Percentiles rank a stretch among this genome's conserved stretches.
Evolutionary conservation across 2,329 filamentous ascomycete genomes (phyloP).

Genomic region (Lomentospora prolificans): DNA sequence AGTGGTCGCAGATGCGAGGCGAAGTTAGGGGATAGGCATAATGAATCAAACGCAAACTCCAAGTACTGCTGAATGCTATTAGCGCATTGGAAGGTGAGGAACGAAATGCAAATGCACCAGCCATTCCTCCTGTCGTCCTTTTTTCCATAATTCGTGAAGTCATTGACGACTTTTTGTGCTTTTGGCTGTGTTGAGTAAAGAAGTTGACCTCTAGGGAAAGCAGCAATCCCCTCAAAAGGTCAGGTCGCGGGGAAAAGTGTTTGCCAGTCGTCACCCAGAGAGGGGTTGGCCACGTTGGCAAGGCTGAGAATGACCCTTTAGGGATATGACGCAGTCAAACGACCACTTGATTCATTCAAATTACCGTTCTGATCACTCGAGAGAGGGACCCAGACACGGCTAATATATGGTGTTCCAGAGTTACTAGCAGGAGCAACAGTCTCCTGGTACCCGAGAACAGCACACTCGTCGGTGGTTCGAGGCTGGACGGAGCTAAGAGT

Average conservation of each 20-base stretch:
- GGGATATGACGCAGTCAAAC: slow-evolving; percentile 11
- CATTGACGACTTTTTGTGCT: background rate
- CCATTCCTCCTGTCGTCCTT: background rate
- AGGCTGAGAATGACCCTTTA: too few species aligned
- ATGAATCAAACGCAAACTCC: background rate
- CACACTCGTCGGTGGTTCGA: slow-evolving; percentile 32
- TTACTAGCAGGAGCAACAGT: slow-evolving; percentile 26
- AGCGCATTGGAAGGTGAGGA: background rate
- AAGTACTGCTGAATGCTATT: background rate
- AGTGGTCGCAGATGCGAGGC: background rate
- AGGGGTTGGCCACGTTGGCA: too few species aligned
- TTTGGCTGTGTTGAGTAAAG: background rate
- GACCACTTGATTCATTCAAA: background rate
- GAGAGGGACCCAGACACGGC: slow-evolving; percentile 34
- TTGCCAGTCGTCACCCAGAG: too few species aligned
- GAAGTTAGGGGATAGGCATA: background rate
- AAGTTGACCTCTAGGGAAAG: background rate
- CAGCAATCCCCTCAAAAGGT: background rate
- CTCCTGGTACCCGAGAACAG: slow-evolving; percentile 40
- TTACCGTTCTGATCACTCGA: slow-evolving; percentile 1
- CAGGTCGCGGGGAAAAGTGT: too few species aligned
- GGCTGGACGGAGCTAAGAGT: slow-evolving; percentile 28
- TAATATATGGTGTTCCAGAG: slow-evolving; percentile 30
- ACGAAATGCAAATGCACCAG: background rate
- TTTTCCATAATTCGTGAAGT: background rate